Base-by-base conservation (phyloP, 1,139 yeast species). In the Yamadazyma dushanensis region DNA sequence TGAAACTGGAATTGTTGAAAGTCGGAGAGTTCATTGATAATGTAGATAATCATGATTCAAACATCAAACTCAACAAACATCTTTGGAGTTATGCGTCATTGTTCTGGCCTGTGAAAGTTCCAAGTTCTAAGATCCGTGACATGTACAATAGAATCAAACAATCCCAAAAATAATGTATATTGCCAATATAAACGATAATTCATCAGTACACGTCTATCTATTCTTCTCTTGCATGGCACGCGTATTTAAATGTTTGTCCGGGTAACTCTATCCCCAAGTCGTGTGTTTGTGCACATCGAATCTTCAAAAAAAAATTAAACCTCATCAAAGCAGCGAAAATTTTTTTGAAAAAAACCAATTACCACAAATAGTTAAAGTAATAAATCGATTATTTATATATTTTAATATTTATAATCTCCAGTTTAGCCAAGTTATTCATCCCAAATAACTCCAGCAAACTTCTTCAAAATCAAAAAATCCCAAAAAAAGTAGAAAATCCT, bases 51-150 rank as follows among this genome's bases (percentile, higher is more conserved):
- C 27, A 30, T 15, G 16, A 31, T 2, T 8, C 18, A 2, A 56
- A 61, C 33, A 66, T 59, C 21, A 74, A 69, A 49, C 47, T 70
- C 33, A 66, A 72, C 44, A 81, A 77, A 56, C 96, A 90, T 51
- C 66, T 92, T 41, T 92, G 99, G 98, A 77, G 87, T 16, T 87
- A 84, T 59, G 95, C 97, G 7, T 76, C 94, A 25, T 76, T 79
- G 42, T 92, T 84, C 58, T 92, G 98, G 98, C 98, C 98, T 1
- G 87, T 82, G 2, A 79, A 80, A 45, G 97, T 84, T n/a, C 80
- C 87, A 27, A 84, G 95, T 40, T 68, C 73, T 31, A 85, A 85
- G 62, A 80, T 92, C 49, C 77, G 78, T 59, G 84, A 80, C 35
- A 92, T 92, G 96, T 92, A 90, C 60, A 75, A 75, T 52, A 83